Conservation (phyloP, 768 basidiomycete species). For the Polyporus arcularius region DNA sequence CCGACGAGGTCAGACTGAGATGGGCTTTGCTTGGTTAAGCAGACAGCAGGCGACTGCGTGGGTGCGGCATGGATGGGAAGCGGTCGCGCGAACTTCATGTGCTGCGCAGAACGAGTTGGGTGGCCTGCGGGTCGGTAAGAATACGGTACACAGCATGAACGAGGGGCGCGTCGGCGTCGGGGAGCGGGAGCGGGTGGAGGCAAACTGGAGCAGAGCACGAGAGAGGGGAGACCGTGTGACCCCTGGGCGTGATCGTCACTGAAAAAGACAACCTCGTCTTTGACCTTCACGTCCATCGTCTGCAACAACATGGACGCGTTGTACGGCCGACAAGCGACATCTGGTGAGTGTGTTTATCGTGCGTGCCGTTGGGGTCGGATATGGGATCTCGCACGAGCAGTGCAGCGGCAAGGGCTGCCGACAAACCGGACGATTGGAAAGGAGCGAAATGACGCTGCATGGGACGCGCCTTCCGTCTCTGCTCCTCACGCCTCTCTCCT, state of each 20-base stretch:
- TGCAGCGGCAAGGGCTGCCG: conserved; percentile 2
- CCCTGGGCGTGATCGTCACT: too few species aligned
- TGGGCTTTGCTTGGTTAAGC: neutral
- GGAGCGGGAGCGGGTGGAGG: too few species aligned
- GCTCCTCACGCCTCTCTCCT: conserved; percentile 3
- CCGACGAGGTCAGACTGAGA: too few species aligned
- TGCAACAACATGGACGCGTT: too few species aligned
- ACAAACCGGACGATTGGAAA: neutral
- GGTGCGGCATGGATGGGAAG: neutral
- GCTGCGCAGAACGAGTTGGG: too few species aligned
- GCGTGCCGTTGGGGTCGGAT: neutral
- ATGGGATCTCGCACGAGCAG: neutral
- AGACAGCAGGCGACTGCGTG: neutral
- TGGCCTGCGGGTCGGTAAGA: too few species aligned
- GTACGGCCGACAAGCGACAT: neutral
- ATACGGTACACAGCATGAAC: too few species aligned
- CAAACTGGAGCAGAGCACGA: too few species aligned
- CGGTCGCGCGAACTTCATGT: neutral
- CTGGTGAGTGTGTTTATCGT: conserved; percentile 10
- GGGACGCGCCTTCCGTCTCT: neutral
- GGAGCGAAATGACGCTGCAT: conserved; percentile 6
- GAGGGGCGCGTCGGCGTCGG: too few species aligned
- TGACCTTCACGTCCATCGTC: too few species aligned
- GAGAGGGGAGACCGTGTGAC: too few species aligned
- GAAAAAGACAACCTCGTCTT: too few species aligned